A percentile compares a stretch with the other conserved stretches of the same genome.
phyloP scores from a whole-genome alignment of 208 protist species.

The Trypanosoma boissoni region DNA sequence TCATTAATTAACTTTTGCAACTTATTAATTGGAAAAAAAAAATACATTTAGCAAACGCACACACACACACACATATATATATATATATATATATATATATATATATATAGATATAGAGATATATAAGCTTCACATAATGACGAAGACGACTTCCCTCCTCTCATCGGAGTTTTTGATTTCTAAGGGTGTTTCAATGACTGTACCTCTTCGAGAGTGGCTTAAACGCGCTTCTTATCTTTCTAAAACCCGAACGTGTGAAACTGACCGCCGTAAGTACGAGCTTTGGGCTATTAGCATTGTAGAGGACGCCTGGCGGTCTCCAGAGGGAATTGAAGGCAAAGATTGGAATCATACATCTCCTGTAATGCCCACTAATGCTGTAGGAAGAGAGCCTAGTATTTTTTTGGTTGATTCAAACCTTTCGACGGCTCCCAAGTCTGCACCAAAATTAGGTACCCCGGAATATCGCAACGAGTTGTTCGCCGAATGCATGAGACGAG shows the following conservation, averaged over 20 bases:
- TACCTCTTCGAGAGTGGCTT: slow-evolving; percentile 63
- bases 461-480: slow-evolving; percentile 34
- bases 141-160: slow-evolving; percentile 23
- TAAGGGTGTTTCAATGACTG: slow-evolving; percentile 40
- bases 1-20: too few species aligned
- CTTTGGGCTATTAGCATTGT: slow-evolving; percentile 57
- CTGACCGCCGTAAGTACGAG: slow-evolving; percentile 52
- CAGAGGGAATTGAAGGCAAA: slow-evolving; percentile 33
- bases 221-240: slow-evolving; percentile 55
- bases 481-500: slow-evolving; percentile 43
- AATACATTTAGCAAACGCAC: too few species aligned
- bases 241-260: slow-evolving; percentile 33
- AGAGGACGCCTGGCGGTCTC: slow-evolving; percentile 38
- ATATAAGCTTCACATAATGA: slow-evolving; percentile 19
- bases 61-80: too few species aligned
- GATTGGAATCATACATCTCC: slow-evolving; percentile 53
- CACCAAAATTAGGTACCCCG: background rate
- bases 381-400: slow-evolving; percentile 29
- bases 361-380: slow-evolving; percentile 57
- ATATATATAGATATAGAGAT: slow-evolving; percentile 7
- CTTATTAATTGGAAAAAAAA: too few species aligned
- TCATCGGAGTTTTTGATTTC: slow-evolving; percentile 46
- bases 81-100: slow-evolving; percentile 14
- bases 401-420: slow-evolving; percentile 10
- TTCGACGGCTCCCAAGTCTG: background rate